Percentiles rank a stretch among this genome's conserved stretches.
Evolutionary conservation across 2,329 filamentous ascomycete species (phyloP).

Genomic region (Periglandula ipomoeae): DNA sequence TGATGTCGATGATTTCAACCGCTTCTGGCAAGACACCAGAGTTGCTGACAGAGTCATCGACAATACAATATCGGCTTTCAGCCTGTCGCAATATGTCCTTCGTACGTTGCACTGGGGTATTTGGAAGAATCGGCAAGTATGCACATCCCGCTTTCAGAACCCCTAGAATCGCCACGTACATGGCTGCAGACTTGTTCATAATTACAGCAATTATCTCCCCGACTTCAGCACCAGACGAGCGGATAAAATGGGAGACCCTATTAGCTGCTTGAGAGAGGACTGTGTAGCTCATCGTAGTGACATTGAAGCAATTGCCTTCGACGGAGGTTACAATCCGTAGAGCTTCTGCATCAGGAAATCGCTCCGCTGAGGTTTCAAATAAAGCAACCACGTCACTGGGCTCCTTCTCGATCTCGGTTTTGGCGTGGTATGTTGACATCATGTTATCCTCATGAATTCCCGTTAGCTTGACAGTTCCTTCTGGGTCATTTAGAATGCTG

Average conservation of each 20-base stretch:
- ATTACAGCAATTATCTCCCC: slow-evolving; percentile 61
- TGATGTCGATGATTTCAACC: slow-evolving; percentile 25
- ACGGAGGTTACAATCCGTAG: slow-evolving; percentile 49
- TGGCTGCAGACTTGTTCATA: slow-evolving; percentile 64
- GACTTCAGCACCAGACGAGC: slow-evolving; percentile 32
- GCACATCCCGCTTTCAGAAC: slow-evolving; percentile 66
- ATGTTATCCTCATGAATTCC: slow-evolving; percentile 18
- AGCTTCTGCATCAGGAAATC: slow-evolving; percentile 46
- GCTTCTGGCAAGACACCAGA: slow-evolving; percentile 9
- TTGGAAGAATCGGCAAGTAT: slow-evolving; percentile 70
- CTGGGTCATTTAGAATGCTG: slow-evolving; percentile 20
- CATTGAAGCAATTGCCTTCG: slow-evolving; percentile 13
- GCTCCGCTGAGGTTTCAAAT: slow-evolving; percentile 42
- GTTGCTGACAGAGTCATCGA: slow-evolving; percentile 22
- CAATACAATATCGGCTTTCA: slow-evolving; percentile 35
- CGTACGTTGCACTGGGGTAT: slow-evolving; percentile 55
- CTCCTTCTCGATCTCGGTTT: slow-evolving; percentile 15
- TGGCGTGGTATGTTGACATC: slow-evolving; percentile 41
- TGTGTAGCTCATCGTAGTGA: slow-evolving; percentile 47
- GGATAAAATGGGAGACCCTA: slow-evolving; percentile 46
- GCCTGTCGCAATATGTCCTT: slow-evolving; percentile 54
- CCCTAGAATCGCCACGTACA: slow-evolving; percentile 69
- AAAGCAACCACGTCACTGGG: slow-evolving; percentile 5
- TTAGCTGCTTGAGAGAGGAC: slow-evolving; percentile 58
- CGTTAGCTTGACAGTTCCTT: slow-evolving; percentile 8